These are phyloP conservation scores for Turnera subulata DNA, from an alignment of 345 rosid genomes.

Conservation along the genomic window DNA sequence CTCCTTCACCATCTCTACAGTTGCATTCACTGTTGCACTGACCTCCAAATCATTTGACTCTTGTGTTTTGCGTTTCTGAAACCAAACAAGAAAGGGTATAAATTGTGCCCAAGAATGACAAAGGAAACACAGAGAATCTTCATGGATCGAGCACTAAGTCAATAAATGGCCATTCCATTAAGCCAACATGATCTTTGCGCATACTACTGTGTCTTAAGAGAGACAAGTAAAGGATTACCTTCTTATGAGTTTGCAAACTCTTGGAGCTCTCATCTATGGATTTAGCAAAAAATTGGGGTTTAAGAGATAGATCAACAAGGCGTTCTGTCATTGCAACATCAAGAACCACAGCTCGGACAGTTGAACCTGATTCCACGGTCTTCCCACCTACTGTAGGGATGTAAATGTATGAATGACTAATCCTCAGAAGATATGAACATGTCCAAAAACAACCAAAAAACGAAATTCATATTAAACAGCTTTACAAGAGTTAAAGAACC, in stretches of 20 bases:
- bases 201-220: slow-evolving; percentile 5
- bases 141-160: background rate
- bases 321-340: slow-evolving; percentile 75
- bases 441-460: background rate
- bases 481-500: slow-evolving; percentile 23
- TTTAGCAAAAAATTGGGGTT: slow-evolving; percentile 56
- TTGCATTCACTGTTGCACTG: slow-evolving; percentile 66
- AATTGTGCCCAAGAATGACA: slow-evolving; percentile 16
- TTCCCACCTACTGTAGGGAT: slow-evolving; percentile 59
- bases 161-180: no score
- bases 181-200: background rate
- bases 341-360: slow-evolving; percentile 69
- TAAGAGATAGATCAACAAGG: slow-evolving; percentile 84
- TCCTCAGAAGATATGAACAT: slow-evolving; percentile 7
- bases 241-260: slow-evolving; percentile 38
- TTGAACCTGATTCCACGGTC: slow-evolving; percentile 49
- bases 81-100: slow-evolving; percentile 6
- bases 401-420: slow-evolving; percentile 12
- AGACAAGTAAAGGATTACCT: slow-evolving; percentile 37
- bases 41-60: slow-evolving; percentile 55
- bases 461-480: background rate
- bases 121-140: background rate
- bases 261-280: slow-evolving; percentile 34
- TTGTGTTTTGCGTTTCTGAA: slow-evolving; percentile 77
- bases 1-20: slow-evolving; percentile 95